Percentiles rank a stretch among this genome's conserved stretches.
These are phyloP conservation scores for Nannizzia gypsea DNA, from an alignment of 2,329 filamentous ascomycete species.

Conservation along the genomic window DNA sequence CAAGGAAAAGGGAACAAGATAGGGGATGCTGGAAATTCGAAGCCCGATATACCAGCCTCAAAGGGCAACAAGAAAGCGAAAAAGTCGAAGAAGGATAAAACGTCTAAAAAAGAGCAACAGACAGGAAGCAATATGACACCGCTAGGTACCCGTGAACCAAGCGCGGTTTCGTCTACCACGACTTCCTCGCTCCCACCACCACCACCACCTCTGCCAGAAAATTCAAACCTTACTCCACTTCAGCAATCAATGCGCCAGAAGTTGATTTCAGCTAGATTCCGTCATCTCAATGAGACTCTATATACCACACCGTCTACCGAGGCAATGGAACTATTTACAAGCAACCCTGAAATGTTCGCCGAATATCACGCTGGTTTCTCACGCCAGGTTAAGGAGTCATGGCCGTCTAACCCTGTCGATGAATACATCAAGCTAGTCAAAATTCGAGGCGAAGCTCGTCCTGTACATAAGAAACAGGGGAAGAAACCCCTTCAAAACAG, in stretches of 20 bases:
- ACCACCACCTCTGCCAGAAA: constrained; percentile 30
- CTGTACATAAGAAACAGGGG: constrained; percentile 32
- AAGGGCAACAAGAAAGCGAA: constrained; percentile 19
- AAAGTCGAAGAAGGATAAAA: constrained; percentile 21
- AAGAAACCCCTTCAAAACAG: constrained; percentile 20
- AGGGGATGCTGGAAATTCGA: constrained; percentile 17
- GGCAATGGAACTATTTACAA: constrained; percentile 69
- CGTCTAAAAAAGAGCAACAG: constrained; percentile 10
- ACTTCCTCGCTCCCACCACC: background rate
- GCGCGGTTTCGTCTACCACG: constrained; percentile 15
- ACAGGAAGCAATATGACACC: constrained; percentile 1
- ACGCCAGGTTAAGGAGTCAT: constrained; percentile 76
- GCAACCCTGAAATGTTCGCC: constrained; percentile 82
- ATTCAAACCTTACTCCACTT: constrained; percentile 69
- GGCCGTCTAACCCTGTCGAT: constrained; percentile 94
- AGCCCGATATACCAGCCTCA: background rate
- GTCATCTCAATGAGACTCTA: constrained; percentile 90
- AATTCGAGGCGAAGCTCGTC: constrained; percentile 47
- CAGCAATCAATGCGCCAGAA: constrained; percentile 93
- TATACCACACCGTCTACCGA: constrained; percentile 83
- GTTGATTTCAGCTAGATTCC: constrained; percentile 87
- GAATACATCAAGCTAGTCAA: constrained; percentile 65
- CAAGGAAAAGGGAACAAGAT: constrained; percentile 20
- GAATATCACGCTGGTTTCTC: constrained; percentile 97
- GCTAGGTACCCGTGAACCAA: background rate